Percentiles rank a stretch among this genome's conserved stretches.
Conservation (phyloP, 148 eudicot species). For the Agrostemma githago region DNA sequence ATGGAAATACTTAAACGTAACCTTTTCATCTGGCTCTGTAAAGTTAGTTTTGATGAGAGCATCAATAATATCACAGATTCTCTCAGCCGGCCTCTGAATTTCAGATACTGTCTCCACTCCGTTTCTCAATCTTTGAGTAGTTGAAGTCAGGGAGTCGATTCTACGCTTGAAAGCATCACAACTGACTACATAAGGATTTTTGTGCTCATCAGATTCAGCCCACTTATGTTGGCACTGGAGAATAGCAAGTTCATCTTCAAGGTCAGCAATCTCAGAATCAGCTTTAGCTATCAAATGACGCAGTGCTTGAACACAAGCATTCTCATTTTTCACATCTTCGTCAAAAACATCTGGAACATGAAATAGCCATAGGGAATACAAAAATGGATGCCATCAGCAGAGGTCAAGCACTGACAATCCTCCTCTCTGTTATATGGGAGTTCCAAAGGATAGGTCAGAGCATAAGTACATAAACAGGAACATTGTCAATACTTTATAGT, state of each 20-base stretch:
- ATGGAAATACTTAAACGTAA: constrained; percentile 1
- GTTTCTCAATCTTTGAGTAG: constrained; percentile 33
- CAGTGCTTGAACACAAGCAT: constrained; percentile 48
- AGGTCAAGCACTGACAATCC: constrained; percentile 2
- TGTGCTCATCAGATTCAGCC: constrained; percentile 32
- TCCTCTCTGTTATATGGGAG: neutral
- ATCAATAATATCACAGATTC: constrained; percentile 39
- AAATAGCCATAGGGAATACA: constrained; percentile 7
- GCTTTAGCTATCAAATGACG: constrained; percentile 42
- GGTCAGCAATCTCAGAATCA: constrained; percentile 56
- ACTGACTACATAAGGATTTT: constrained; percentile 39
- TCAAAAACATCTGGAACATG: constrained; percentile 45
- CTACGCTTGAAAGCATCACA: constrained; percentile 39
- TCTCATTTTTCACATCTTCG: constrained; percentile 48
- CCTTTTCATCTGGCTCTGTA: constrained; percentile 37
- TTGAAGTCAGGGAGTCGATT: constrained; percentile 33
- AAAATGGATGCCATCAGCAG: neutral
- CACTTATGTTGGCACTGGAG: constrained; percentile 54
- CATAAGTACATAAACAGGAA: neutral
- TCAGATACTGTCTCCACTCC: constrained; percentile 18
- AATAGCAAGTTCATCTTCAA: constrained; percentile 58
- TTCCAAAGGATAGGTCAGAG: neutral
- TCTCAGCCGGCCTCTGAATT: constrained; percentile 37
- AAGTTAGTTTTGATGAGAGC: constrained; percentile 33
- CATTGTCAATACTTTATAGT: neutral